Evolutionary conservation across 768 basidiomycete species (phyloP), one percentile per base, ranked within the genome.

Genomic region (Tubosaeta sp.): DNA sequence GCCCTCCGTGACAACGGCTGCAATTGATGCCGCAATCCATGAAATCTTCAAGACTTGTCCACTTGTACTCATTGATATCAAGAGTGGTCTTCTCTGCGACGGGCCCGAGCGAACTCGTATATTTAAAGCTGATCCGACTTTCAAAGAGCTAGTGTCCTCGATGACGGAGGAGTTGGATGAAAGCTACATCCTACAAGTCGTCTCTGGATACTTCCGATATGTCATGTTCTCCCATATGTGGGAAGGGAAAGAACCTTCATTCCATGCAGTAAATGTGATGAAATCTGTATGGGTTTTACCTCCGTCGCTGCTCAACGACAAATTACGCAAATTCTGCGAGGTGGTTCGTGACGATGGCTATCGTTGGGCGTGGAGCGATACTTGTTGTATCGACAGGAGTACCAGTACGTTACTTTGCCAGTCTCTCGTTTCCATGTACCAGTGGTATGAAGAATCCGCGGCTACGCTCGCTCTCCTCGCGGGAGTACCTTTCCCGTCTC

Each of bases 171-270:
- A 53, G 30, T 8, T 53, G n/a, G 54, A 55, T 25, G 21, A 44
- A 35, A 44, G 27, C 18, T 46, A 42, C 42, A 49, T 56, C 44
- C 19, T 31, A 16, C 44, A 38, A 24, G 46, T 40, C 2, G 50
- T 56, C 16, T 48, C 52, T 2, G 30, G 39, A 42, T 57, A 55
- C 22, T 57, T 57, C 21, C 53, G 34, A 44, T 57, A 57, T 21
- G 44, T 52, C 38, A 56, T 46, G 49, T 51, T 57, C 47, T 57
- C 56, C 6, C 56, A 57, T 34, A 36, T 19, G 11, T 57, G 53
- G 53, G 46, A 57, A 40, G 56, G 52, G 47, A 49, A 56, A 43
- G 55, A 56, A 14, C 55, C 55, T 11, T 46, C 52, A 1, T 56
- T 54, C 34, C 52, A 56, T 27, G 55, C 54, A 25, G 52, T 56